These are phyloP conservation scores for Chlorella sp. DNA, from an alignment of 139 green algal species.

Conservation along the genomic window DNA sequence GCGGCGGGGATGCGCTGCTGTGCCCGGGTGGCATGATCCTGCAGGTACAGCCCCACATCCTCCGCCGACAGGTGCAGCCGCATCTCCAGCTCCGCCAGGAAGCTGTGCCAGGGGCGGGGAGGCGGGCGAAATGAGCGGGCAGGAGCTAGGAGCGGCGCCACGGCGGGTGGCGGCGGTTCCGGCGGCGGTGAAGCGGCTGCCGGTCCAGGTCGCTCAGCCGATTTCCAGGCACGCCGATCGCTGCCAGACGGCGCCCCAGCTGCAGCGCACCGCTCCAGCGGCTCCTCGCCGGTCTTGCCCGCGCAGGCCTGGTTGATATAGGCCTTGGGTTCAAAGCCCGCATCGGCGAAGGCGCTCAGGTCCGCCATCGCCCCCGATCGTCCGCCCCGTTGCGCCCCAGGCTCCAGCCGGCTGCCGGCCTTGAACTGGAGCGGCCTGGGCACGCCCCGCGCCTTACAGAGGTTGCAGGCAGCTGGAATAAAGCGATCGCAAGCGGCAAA, in stretches of 20 bases:
- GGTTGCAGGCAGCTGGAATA: no score
- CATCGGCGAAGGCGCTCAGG: constrained; percentile 62
- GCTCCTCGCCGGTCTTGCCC: constrained; percentile 48
- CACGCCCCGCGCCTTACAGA: no score
- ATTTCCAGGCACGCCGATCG: background rate
- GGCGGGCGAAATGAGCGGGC: no score
- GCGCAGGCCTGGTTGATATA: constrained; percentile 72
- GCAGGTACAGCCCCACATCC: constrained; percentile 75
- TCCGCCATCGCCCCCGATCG: constrained; percentile 28
- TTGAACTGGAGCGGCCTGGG: no score
- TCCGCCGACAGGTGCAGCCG: constrained; percentile 82
- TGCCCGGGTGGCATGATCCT: constrained; percentile 70
- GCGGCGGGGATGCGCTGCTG: constrained; percentile 87
- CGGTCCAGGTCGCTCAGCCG: background rate
- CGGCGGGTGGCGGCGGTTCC: background rate
- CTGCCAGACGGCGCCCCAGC: no score
- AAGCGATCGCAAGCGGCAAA: no score
- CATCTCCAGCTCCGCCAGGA: constrained; percentile 87
- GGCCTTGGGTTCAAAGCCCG: constrained; percentile 64
- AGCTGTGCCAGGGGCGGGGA: constrained; percentile 48
- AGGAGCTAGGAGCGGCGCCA: no score
- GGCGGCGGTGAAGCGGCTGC: background rate
- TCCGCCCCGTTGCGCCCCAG: no score
- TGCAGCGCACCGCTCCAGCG: constrained; percentile 64
- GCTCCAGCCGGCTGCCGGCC: no score